Base-by-base conservation (phyloP, 495 filamentous ascomycete genomes). In the Penicillium canariense region DNA sequence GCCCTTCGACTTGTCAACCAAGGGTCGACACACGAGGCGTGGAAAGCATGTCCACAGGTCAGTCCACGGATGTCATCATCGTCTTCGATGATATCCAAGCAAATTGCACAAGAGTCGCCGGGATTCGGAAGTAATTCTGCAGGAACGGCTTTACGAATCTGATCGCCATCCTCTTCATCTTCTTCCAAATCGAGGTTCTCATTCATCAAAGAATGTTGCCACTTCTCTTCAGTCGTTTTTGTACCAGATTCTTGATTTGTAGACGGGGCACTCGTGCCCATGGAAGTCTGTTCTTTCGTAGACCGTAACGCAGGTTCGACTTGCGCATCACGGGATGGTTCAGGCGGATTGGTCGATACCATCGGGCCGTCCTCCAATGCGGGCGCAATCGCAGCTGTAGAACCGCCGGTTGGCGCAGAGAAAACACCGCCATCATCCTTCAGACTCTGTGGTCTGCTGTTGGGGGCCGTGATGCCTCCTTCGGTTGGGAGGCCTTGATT, bases 41-140 rank as follows among this genome's bases (percentile, higher is more conserved):
- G 94, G 79, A 97, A 99, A 55, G 94, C 92, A 68, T 97, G 95
- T 28, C 91, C 91, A 62, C 94, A 97, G 35, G 90, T 90, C 35
- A 98, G 73, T 23, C 94, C 94, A 50, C 94, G 88, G 34, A 98
- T 87, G 71, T 97, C 92, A 66, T 97, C 94, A 62, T 97, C 87
- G 46, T 96, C 91, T 63, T 98, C 94, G 28, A 98, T 82, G 0
- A 81, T 85, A 28, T 98, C 94, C 56, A 98, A 85, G 66, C 94
- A 98, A 57, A 98, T 98, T 15, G 94, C 94, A 70, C 94, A 98
- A 4, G 91, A 87, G 63, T 99, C 94, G 20, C 95, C 94, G n/a
- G 89, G 89, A 38, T 85, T 88, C 14, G 86, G 84, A 43, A 96
- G 77, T 62, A 94, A 79, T 58, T 96, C 91, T 1, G 88, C 84